Evolutionary conservation across 805 yeast genomes (phyloP), one percentile per base, ranked within the genome.

Genomic region (Candida silvicultrix): DNA sequence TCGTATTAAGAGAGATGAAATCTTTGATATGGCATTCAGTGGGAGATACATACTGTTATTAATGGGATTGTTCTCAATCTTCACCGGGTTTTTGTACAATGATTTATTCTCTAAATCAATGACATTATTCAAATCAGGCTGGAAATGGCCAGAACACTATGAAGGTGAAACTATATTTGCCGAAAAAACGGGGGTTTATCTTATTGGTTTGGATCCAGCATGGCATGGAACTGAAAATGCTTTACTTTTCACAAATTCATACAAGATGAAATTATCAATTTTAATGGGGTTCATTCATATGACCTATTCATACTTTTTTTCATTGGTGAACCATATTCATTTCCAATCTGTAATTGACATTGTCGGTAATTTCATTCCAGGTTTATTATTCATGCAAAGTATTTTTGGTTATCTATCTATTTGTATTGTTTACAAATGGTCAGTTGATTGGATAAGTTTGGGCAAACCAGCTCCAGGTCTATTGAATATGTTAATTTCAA

Each of bases 181-280:
- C 8, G 72, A 73, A 37, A 74, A 77, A 56, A 71, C 71, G 15
- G 87, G 92, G 15, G 80, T 80, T 14, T 94, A 94, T 60, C 69
- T 83, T 6, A 70, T 92, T 62, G 99, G 99, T 48, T 67, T 94
- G 43, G 99, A 94, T 68, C 86, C 85, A 51, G 86, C 84, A 14
- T 94, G 99, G 99, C 99, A 94, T 65, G 97, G 97, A n/a, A 78
- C 98, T 40, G 99, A 94, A 54, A 94, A 94, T 70, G 83, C 83
- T 41, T 74, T 94, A 59, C 69, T 95, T 49, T 94, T 94, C 68
- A 78, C 96, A 46, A 94, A 94, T 70, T 90, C 98, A 4, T 94
- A 89, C 70, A 94, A 94, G 74, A 94, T 94, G 99, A 94, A 94
- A 67, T 73, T 94, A 50, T 89, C 98, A 2, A 84, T 94, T 48